These are phyloP conservation scores for Acidiella bohemica DNA, from an alignment of 495 filamentous ascomycete species.

Conservation along the genomic window DNA sequence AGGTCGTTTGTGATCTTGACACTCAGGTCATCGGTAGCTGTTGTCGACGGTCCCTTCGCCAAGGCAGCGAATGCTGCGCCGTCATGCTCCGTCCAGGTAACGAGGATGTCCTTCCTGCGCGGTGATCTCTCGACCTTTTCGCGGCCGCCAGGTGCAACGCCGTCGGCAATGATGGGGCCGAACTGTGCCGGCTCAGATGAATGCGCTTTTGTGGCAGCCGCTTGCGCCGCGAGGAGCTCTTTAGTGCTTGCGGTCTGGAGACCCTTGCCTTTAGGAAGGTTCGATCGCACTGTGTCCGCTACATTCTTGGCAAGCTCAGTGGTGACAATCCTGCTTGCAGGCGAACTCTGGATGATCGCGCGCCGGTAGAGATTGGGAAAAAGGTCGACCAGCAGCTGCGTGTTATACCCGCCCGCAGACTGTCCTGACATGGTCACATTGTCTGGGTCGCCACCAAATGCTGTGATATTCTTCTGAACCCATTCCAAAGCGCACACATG, in stretches of 20 bases:
- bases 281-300: neutral
- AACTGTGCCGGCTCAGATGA: neutral
- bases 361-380: neutral
- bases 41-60: neutral
- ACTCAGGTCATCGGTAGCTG: neutral
- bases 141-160: neutral
- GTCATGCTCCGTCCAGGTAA: constrained; percentile 3
- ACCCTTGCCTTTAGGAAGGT: neutral
- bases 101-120: neutral
- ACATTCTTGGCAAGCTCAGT: neutral
- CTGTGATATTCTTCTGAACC: constrained; percentile 15
- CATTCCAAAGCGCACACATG: constrained; percentile 18
- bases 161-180: neutral
- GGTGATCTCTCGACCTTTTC: neutral
- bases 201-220: neutral
- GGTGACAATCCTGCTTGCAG: neutral
- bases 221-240: neutral
- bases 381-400: constrained; percentile 1
- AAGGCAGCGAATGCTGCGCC: constrained; percentile 1
- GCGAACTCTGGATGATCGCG: constrained; percentile 2
- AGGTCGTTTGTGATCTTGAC: neutral
- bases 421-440: constrained; percentile 17
- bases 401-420: constrained; percentile 12
- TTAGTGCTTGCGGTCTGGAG: neutral
- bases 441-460: constrained; percentile 18